Base-by-base conservation (phyloP, 2,329 filamentous ascomycete species). In the Pseudocercospora macadamiae region DNA sequence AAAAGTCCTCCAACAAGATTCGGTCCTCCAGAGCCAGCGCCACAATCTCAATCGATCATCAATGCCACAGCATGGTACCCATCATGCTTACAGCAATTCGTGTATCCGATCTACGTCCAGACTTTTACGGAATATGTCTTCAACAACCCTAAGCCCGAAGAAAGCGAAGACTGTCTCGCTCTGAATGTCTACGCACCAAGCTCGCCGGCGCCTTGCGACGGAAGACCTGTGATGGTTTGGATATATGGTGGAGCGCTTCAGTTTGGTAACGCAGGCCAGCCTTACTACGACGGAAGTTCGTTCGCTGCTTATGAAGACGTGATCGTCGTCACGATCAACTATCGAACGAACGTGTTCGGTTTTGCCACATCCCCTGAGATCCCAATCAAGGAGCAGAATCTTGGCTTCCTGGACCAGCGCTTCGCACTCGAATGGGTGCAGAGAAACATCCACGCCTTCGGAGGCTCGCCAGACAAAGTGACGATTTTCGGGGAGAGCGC, bases 301-400 rank as follows among this genome's bases (percentile, higher is more conserved):
- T 71, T 75, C 39, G 73, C 73, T 14, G 63, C 64, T 3, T 69
- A 73, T 36, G 68, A 73, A 42, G 71, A 74, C 62, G 71, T 74
- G 5, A 67, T 75, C 28, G 67, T 74, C 10, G 73, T 75, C 1
- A 68, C 69, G 2, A 52, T 64, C 10, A 74, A 74, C 39, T 75
- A 75, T 55, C 58, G 73, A 3, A 74, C 72, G 1, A 75, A 74
- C 39, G 66, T 60, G 10, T 78, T 79, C 61, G 76, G 76, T 9
- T 79, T 79, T 65, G 71, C 73, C 64, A 64, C 65, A 59, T 57
- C 74, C 57, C 61, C 75, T 57, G 64, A 75, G 62, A 56, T 77
- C 7, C 73, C 74, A 4, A 23, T 65, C n/a, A 64, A 58, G 1
- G 64, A 64, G 5, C 68, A 66, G 21, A 76, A 76, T 39, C 63